phyloP scores from a whole-genome alignment of 805 yeast species.

The Pichia pseudocactophila region DNA sequence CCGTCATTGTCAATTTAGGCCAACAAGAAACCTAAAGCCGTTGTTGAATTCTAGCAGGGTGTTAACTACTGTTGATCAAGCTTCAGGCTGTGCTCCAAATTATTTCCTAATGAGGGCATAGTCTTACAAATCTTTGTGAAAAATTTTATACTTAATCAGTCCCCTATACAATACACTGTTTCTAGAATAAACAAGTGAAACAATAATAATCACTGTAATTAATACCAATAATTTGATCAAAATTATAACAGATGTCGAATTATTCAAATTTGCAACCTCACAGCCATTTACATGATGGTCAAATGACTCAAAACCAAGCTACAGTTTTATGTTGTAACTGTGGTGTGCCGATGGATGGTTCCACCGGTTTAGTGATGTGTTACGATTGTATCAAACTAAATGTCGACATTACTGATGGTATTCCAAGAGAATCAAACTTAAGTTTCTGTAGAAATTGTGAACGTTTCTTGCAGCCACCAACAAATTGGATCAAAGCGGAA shows the following conservation, averaged over 20 bases:
- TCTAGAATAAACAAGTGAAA: too few relatives aligned
- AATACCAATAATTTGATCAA: too few relatives aligned
- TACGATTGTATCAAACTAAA: conserved; percentile 92
- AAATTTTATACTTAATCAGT: too few relatives aligned
- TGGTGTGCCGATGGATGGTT: conserved; percentile 97
- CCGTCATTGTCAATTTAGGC: neutral
- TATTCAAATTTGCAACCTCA: conserved; percentile 36
- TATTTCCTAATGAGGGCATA: too few relatives aligned
- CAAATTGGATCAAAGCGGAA: conserved; percentile 85
- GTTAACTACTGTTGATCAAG: too few relatives aligned
- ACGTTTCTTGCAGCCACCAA: conserved; percentile 89
- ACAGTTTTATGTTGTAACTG: conserved; percentile 96
- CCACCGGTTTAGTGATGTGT: conserved; percentile 89
- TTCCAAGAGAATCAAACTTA: conserved; percentile 87
- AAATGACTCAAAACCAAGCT: conserved; percentile 33
- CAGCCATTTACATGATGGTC: conserved; percentile 17
- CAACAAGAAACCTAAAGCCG: too few relatives aligned
- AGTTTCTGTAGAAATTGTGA: conserved; percentile 97
- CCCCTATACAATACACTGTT: too few relatives aligned
- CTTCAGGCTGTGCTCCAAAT: neutral
- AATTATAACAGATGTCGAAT: too few relatives aligned
- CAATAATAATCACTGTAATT: too few relatives aligned
- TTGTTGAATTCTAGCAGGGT: too few relatives aligned
- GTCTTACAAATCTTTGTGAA: too few relatives aligned
- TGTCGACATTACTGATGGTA: conserved; percentile 88